phyloP scores from a whole-genome alignment of 257 asterid genomes.

The Solanum appendiculatum region DNA sequence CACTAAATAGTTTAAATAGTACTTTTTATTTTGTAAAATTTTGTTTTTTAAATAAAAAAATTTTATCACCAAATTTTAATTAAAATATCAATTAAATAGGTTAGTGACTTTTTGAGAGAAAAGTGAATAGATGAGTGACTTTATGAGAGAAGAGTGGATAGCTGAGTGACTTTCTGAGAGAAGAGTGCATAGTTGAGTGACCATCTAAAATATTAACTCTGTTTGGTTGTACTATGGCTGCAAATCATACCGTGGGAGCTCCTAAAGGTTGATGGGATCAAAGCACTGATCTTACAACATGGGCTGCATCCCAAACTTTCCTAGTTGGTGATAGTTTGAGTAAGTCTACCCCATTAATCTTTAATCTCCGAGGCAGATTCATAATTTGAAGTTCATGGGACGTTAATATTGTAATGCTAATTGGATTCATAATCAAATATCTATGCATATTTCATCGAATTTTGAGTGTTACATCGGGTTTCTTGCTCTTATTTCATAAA shows the following conservation, averaged over 20 bases:
- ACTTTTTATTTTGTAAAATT: too few species aligned
- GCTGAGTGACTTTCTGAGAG: too few species aligned
- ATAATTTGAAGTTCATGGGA: not conserved
- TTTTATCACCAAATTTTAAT: too few species aligned
- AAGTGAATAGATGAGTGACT: too few species aligned
- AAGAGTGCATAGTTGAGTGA: too few species aligned
- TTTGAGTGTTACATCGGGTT: not conserved
- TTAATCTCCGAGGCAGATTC: not conserved
- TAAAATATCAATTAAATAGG: too few species aligned
- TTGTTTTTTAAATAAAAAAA: too few species aligned
- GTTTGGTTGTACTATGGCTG: conserved; percentile 29
- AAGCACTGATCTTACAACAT: conserved; percentile 24
- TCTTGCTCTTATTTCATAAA: not conserved
- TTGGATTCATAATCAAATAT: not conserved
- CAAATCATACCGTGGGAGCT: conserved; percentile 48
- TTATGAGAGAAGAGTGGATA: too few species aligned
- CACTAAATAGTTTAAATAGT: too few species aligned
- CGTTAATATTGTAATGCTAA: not conserved
- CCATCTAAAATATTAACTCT: too few species aligned
- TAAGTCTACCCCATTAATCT: conserved; percentile 8
- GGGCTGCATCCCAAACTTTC: conserved; percentile 40
- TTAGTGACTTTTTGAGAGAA: too few species aligned
- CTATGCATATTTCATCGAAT: not conserved
- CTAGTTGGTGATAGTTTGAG: conserved; percentile 43
- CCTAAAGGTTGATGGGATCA: conserved; percentile 50